Percentiles rank a stretch among this genome's conserved stretches.
These are phyloP conservation scores for Scleromitrula shiraiana DNA, from an alignment of 2,329 filamentous ascomycete species.

Conservation along the genomic window DNA sequence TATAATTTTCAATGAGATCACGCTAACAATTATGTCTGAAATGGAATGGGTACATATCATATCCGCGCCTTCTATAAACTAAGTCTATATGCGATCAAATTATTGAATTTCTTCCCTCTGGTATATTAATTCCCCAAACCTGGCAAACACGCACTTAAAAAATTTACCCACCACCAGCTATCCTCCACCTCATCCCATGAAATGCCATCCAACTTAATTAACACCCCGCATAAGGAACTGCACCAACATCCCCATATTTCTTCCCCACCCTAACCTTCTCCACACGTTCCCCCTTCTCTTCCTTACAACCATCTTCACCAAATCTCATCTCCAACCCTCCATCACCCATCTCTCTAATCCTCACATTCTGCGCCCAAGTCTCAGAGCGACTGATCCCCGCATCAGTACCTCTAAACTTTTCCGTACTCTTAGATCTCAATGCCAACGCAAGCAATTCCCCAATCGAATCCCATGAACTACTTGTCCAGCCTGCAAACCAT, in stretches of 20 bases:
- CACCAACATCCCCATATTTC: not conserved
- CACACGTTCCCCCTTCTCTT: not conserved
- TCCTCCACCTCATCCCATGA: too few relatives aligned
- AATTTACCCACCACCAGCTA: too few relatives aligned
- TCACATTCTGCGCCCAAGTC: not conserved
- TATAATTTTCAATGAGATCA: too few relatives aligned
- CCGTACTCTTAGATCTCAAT: not conserved
- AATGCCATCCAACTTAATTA: too few relatives aligned
- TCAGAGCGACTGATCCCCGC: not conserved
- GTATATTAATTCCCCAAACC: too few relatives aligned
- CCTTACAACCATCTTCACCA: not conserved
- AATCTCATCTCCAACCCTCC: not conserved
- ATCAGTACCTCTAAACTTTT: not conserved
- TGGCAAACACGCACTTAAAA: too few relatives aligned
- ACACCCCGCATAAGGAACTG: too few relatives aligned
- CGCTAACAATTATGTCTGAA: too few relatives aligned
- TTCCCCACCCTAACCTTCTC: not conserved
- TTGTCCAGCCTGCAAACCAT: not conserved
- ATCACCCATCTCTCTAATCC: not conserved
- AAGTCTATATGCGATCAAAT: too few relatives aligned
- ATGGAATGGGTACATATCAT: too few relatives aligned
- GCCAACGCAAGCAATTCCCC: not conserved
- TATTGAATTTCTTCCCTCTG: too few relatives aligned
- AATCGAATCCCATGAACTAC: not conserved
- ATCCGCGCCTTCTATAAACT: too few relatives aligned